Evolutionary conservation across 805 yeast species (phyloP).

Genomic region (Ogataea henricii): DNA sequence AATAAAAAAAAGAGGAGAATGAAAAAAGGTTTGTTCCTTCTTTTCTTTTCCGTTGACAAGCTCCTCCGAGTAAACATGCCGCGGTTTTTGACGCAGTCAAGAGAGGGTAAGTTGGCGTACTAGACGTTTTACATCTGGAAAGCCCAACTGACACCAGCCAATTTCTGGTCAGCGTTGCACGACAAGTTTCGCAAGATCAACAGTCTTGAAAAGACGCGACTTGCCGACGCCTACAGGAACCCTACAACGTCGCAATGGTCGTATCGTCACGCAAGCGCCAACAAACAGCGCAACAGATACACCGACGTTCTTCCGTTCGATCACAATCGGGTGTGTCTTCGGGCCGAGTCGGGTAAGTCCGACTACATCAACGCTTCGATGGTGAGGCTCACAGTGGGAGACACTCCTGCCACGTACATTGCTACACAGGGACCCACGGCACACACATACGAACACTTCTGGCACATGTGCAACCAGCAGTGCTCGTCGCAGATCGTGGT

Average conservation of each 20-base stretch:
- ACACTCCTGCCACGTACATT: conserved; percentile 44
- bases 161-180: conserved; percentile 14
- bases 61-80: conserved; percentile 14
- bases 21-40: neutral
- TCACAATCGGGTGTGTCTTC: conserved; percentile 50
- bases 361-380: conserved; percentile 44
- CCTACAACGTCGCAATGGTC: conserved; percentile 24
- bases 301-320: conserved; percentile 68
- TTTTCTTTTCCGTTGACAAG: neutral
- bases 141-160: neutral
- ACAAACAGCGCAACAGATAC: conserved; percentile 54
- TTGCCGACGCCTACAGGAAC: conserved; percentile 21
- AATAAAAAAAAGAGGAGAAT: neutral
- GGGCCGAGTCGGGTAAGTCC: conserved; percentile 21
- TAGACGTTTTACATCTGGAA: neutral
- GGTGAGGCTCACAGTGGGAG: conserved; percentile 25
- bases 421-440: conserved; percentile 70
- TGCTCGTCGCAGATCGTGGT: conserved; percentile 42
- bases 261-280: conserved; percentile 11
- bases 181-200: conserved; percentile 20
- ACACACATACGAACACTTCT: conserved; percentile 44
- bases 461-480: conserved; percentile 42
- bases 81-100: conserved; percentile 24
- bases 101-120: conserved; percentile 19
- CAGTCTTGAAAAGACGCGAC: conserved; percentile 18